Conservation (phyloP, 169 alveolate species). For the Babesia ovis region DNA sequence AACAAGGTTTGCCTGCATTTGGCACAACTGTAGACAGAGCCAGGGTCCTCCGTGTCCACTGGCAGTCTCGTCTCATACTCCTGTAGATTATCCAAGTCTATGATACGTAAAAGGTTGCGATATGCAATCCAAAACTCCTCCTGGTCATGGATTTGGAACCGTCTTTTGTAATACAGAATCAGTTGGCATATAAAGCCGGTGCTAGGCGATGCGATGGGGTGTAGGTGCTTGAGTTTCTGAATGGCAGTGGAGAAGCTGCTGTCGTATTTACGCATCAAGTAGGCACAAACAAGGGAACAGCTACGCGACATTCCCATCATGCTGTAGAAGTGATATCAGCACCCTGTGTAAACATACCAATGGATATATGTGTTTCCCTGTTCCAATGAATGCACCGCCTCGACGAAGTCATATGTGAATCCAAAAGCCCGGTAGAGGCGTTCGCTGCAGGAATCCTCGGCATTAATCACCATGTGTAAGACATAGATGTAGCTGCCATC, state of each 20-base stretch:
- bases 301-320: conserved; percentile 61
- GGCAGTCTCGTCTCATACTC: conserved; percentile 8
- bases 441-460: conserved; percentile 45
- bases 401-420: conserved; percentile 48
- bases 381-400: conserved; percentile 7
- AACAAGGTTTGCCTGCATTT: conserved; percentile 56
- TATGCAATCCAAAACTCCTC: conserved; percentile 21
- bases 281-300: conserved; percentile 44
- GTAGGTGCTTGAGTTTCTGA: conserved; percentile 15
- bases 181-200: conserved; percentile 55
- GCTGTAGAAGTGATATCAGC: conserved; percentile 8
- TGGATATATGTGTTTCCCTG: conserved; percentile 51
- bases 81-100: conserved; percentile 16
- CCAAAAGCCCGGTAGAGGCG: conserved; percentile 35
- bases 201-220: conserved; percentile 57
- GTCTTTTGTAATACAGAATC: conserved; percentile 39
- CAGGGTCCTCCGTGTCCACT: not conserved
- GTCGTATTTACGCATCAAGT: conserved; percentile 62
- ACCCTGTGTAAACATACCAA: conserved; percentile 19
- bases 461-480: conserved; percentile 36
- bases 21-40: conserved; percentile 45
- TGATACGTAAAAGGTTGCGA: conserved; percentile 11
- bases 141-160: conserved; percentile 13
- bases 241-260: conserved; percentile 20
- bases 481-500: conserved; percentile 10